Base-by-base conservation (phyloP, 2,329 filamentous ascomycete species). In the Pezicula radicicola region DNA sequence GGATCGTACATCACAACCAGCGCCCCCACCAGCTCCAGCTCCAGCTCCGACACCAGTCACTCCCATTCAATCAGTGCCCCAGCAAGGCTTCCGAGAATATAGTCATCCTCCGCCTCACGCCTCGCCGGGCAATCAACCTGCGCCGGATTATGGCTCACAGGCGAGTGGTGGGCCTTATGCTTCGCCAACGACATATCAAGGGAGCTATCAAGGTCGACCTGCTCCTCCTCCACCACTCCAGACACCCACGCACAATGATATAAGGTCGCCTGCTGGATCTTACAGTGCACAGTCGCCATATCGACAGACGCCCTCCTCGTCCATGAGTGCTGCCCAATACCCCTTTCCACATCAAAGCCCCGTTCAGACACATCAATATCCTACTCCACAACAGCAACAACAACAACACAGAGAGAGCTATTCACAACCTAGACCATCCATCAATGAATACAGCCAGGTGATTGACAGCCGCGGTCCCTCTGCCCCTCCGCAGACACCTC, bases 231-330 rank as follows among this genome's bases (percentile, higher is more conserved):
- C 70, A 36, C 70, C 74, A 46, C 67, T 75, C 55, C 73, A 75
- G 61, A 66, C 70, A 44, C 68, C 70, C 47, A 53, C 59, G 18
- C 61, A 62, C 46, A 65, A 63, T 51, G 68, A 70, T 50, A 68
- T 75, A 53, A 68, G 69, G 53, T 77, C 74, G 42, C 74, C 74
- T 44, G 68, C 70, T 28, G 68, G 73, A 33, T 60, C 64, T 35
- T 65, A 61, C 53, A 64, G 65, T 46, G 63, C 57, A 5, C 64
- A 67, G 48, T 68, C 66, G n/a, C 64, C 66, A 15, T 68, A 66
- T 53, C 58, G 61, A 41, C 62, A 63, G 37, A 63, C 65, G 19
- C 62, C 64, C 12, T 60, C 61, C 16, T 64, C 67, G 28, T 60
- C 65, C 16, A 54, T 55, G 37, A 56, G 57, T 46, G 51, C 53